Base-by-base conservation (phyloP, 495 filamentous ascomycete genomes). In the Extremus antarcticus region DNA sequence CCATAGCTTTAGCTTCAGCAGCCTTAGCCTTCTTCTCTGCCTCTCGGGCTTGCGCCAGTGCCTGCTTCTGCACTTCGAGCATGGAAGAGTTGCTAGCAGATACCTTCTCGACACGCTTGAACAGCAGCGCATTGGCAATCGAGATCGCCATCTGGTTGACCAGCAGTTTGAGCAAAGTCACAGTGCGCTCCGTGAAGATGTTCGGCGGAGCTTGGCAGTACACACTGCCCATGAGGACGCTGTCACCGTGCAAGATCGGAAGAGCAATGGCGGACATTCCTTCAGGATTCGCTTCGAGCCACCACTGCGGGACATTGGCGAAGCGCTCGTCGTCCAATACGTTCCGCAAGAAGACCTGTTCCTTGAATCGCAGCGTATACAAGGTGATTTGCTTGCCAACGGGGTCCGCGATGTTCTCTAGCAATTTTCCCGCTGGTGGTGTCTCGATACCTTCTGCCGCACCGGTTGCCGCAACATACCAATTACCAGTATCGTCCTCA, bases 71-170 rank as follows among this genome's bases (percentile, higher is more conserved):
- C 23, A 87, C 77, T 55, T 85, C 84, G 17, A 94, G 84, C 88
- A 95, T 95, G 0, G 86, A 86, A 17, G 80, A 79, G 67, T 94
- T 94, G 81, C 84, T 62, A 2, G 68, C 67, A 22, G 62, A 63
- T n/a, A 66, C 68, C 48, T 59, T 62, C 51, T 68, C 66, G 2
- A 70, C 55, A n/a, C 82, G 76, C 60, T 87, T 90, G 75, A 94
- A 87, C 2, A 90, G 79, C 52, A 92, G 71, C 0, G 89, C 88
- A 63, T 94, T 95, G 25, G 86, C 87, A 55, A 91, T 80, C 24
- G 88, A 92, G 59, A 94, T 94, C 17, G 86, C 82, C 46, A 94
- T 87, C 63, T 94, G 89, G 61, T 90, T 91, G 63, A 88, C 88
- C 8, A 95, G 79, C 39, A 95, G 73, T 68, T 88, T 86, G 10